Evolutionary conservation across 352 stramenopile species (phyloP).

Genomic region (Pythium chondricola): DNA sequence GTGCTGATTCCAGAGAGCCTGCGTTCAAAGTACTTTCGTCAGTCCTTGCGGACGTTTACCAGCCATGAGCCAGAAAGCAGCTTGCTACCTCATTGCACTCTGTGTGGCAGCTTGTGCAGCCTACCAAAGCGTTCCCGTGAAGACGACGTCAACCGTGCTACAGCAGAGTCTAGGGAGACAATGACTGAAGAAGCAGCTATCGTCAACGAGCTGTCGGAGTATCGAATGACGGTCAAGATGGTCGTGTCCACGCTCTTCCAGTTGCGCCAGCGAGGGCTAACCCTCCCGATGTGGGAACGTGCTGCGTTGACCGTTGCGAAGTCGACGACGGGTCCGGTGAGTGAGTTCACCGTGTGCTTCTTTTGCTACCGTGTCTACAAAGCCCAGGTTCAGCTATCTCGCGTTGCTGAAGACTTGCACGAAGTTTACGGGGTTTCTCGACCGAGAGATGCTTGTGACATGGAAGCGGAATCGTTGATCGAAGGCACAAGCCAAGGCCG

Average conservation of each 20-base stretch:
- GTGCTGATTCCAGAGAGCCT: constrained; percentile 30
- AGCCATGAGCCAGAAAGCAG: constrained; percentile 5
- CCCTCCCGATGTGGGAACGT: constrained; percentile 52
- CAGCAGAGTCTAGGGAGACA: constrained; percentile 14
- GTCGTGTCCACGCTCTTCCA: constrained; percentile 57
- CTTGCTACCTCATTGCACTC: constrained; percentile 34
- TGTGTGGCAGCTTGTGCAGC: constrained; percentile 54
- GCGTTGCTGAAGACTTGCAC: constrained; percentile 42
- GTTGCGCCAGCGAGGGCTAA: constrained; percentile 52
- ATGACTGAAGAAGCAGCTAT: constrained; percentile 19
- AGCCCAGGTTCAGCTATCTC: constrained; percentile 43
- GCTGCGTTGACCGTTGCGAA: constrained; percentile 36
- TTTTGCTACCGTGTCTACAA: constrained; percentile 78
- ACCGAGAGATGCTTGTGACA: background rate
- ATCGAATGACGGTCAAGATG: constrained; percentile 80
- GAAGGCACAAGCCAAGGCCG: too few species aligned
- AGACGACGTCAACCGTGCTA: constrained; percentile 32
- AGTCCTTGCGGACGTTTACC: constrained; percentile 8
- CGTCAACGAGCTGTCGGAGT: constrained; percentile 33
- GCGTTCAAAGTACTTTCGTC: constrained; percentile 34
- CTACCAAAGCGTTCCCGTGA: constrained; percentile 29
- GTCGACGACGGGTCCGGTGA: constrained; percentile 23
- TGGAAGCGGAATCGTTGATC: background rate
- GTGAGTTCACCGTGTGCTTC: constrained; percentile 60
- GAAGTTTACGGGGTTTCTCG: constrained; percentile 13